Base-by-base conservation (phyloP, 805 yeast genomes). In the Candida boidinii region DNA sequence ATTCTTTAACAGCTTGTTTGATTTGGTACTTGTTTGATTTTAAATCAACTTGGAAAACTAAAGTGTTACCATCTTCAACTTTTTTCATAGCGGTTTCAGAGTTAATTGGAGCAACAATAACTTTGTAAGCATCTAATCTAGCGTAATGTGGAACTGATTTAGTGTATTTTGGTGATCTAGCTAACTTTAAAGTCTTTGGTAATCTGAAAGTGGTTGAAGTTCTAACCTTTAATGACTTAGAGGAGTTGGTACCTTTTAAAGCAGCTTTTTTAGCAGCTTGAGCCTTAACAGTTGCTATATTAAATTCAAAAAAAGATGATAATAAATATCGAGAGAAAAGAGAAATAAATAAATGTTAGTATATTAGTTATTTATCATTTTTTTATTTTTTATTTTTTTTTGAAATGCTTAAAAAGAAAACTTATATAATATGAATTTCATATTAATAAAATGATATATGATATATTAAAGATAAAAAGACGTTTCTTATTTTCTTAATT, bases 11-110 rank as follows among this genome's bases (percentile, higher is more conserved):
- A 52, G 98, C 98, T 60, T 79, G 73, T 79, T 88, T 90, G 77
- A 92, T 92, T 76, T 90, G 97, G 74, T 81, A 69, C 79, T 92
- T 92, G 96, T 92, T 92, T 64, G 98, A 76, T 75, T 85, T 85
- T 62, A 90, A 61, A 72, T 84, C 90, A 63, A 92, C 98, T 73
- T 84, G 94, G 90, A 92, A 88, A 52, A 92, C 98, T 64, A 92
- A 80, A 60, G 95, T 92, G 94, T 92, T 92, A 73, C 94, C 86
- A 65, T 87, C 96, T 77, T 92, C 98, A 63, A 92, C 96, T 78
- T 86, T 85, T 83, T 92, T 90, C 84, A 92, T 87, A 62, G 98
- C 96, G 54, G 95, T 85, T 78, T 92, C 98, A 56, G 95, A 78
- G 66, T 90, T 90, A 70, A 90, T 79, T 74, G 96, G 96, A 56